These are phyloP conservation scores for Dicorynia guianensis DNA, from an alignment of 306 rosid species.

Conservation along the genomic window DNA sequence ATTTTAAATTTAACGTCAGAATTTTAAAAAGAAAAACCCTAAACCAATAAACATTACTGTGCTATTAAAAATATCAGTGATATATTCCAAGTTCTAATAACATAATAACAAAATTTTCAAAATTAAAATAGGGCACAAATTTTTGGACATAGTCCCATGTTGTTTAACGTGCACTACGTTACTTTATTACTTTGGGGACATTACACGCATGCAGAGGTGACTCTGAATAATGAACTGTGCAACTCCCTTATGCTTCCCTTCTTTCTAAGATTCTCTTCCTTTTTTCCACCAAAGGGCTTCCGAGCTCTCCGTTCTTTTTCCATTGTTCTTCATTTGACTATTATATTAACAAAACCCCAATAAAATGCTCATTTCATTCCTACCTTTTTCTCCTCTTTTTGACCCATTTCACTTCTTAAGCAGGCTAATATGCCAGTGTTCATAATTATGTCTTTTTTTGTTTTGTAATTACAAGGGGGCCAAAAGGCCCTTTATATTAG, in stretches of 20 bases:
- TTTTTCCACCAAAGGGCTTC: conserved; percentile 57
- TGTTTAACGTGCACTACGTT: conserved; percentile 41
- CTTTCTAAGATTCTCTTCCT: conserved; percentile 73
- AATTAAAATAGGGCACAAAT: conserved; percentile 32
- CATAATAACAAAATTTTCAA: conserved; percentile 11
- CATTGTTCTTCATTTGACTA: conserved; percentile 22
- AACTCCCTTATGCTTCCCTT: conserved; percentile 50
- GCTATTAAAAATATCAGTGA: too few species aligned
- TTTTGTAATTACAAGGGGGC: too few species aligned
- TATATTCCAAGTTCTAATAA: conserved; percentile 19
- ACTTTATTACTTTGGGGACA: conserved; percentile 52
- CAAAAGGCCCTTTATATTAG: too few species aligned
- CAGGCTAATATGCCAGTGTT: conserved; percentile 48
- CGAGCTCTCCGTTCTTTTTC: conserved; percentile 38
- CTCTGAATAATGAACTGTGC: conserved; percentile 54
- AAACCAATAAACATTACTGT: too few species aligned
- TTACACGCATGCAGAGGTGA: conserved; percentile 52
- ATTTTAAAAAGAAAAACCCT: too few species aligned
- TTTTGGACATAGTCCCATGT: conserved; percentile 25
- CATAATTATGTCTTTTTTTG: conserved; percentile 67
- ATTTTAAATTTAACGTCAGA: too few species aligned
- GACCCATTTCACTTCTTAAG: conserved; percentile 45
- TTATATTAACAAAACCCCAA: conserved; percentile 33
- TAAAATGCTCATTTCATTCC: conserved; percentile 28
- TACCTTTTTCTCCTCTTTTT: conserved; percentile 43